A percentile compares a stretch with the other conserved stretches of the same genome.
These are phyloP conservation scores for Phytophthora palmivora DNA, from an alignment of 352 stramenopile species.

Conservation along the genomic window DNA sequence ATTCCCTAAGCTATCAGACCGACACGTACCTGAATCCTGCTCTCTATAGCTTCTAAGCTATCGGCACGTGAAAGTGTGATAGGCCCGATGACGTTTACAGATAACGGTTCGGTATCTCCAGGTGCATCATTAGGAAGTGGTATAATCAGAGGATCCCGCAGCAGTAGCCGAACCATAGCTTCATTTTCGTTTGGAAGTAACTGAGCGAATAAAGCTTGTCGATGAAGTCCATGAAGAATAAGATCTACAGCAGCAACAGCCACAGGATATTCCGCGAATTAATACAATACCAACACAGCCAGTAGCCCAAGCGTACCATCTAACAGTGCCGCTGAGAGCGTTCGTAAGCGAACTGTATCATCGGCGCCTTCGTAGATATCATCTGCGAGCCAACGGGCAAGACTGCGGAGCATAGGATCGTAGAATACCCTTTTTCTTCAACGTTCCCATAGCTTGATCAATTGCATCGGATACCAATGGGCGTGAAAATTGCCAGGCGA, in stretches of 20 bases:
- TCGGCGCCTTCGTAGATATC: constrained; percentile 57
- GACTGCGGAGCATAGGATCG: constrained; percentile 59
- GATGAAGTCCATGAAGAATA: constrained; percentile 45
- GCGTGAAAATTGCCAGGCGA: constrained; percentile 67
- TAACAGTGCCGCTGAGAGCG: constrained; percentile 42
- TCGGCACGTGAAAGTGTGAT: constrained; percentile 56
- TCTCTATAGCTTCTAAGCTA: constrained; percentile 61
- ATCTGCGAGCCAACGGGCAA: constrained; percentile 48
- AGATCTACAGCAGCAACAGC: constrained; percentile 27
- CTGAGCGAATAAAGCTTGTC: constrained; percentile 55
- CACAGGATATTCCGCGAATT: background rate
- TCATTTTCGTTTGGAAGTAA: constrained; percentile 51
- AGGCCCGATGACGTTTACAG: constrained; percentile 50
- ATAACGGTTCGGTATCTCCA: constrained; percentile 3
- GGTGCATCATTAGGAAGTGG: constrained; percentile 21
- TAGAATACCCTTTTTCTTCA: constrained; percentile 73
- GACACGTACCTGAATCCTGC: constrained; percentile 53
- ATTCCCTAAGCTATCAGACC: background rate
- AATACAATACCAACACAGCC: constrained; percentile 1
- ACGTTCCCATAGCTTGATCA: constrained; percentile 27
- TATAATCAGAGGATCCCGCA: constrained; percentile 54
- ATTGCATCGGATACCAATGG: constrained; percentile 52
- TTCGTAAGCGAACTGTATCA: constrained; percentile 49
- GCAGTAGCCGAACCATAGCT: constrained; percentile 56
- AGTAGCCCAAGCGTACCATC: constrained; percentile 46